phyloP scores from a whole-genome alignment of 2,329 filamentous ascomycete genomes.

The Blastomyces percursus region DNA sequence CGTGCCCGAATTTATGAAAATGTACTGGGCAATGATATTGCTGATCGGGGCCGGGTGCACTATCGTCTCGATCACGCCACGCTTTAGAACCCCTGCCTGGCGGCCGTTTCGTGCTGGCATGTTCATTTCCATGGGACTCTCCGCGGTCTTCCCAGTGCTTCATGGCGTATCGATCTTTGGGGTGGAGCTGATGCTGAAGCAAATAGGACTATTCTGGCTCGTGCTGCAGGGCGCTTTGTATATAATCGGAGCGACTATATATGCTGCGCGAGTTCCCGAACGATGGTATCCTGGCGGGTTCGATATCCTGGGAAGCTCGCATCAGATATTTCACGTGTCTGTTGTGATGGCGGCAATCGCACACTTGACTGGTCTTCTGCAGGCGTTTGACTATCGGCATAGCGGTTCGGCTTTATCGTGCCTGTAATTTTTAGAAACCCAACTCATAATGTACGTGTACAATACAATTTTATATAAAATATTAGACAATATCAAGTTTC shows the following conservation, averaged over 20 bases:
- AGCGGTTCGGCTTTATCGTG: conserved; percentile 46
- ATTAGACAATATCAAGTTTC: background rate
- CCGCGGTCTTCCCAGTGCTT: conserved; percentile 69
- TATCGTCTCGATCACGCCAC: conserved; percentile 64
- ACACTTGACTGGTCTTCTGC: conserved; percentile 70
- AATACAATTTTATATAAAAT: background rate
- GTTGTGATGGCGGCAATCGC: conserved; percentile 71
- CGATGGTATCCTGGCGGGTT: conserved; percentile 64
- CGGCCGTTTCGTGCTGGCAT: conserved; percentile 76
- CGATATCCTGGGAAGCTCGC: conserved; percentile 85
- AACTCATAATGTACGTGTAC: background rate
- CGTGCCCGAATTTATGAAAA: conserved; percentile 50
- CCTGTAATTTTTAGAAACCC: conserved; percentile 12
- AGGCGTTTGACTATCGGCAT: conserved; percentile 80
- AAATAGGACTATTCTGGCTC: conserved; percentile 73
- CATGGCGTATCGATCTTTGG: conserved; percentile 65
- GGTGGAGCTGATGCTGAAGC: conserved; percentile 50
- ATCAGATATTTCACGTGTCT: conserved; percentile 91
- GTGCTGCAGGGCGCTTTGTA: conserved; percentile 72
- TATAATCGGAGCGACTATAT: conserved; percentile 72
- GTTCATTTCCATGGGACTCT: conserved; percentile 80
- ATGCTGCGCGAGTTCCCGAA: conserved; percentile 79
- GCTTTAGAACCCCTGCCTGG: conserved; percentile 73
- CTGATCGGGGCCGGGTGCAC: conserved; percentile 66
- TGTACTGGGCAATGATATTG: conserved; percentile 71